A percentile compares a stretch with the other conserved stretches of the same genome.
Conservation (phyloP, 441 rosid species). For the Syzygium syzygioides region DNA sequence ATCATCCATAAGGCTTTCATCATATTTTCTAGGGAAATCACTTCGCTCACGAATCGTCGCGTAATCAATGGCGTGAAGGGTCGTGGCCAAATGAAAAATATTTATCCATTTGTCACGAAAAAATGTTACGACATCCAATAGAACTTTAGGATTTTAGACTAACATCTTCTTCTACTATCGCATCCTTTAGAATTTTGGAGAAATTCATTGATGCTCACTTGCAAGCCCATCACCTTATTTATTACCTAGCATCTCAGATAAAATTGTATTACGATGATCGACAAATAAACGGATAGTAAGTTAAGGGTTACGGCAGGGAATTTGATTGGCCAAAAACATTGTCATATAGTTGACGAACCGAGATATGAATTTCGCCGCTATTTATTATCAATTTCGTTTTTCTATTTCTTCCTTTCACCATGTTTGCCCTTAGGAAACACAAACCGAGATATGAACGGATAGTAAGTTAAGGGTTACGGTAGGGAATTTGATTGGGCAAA, state of each 20-base stretch:
- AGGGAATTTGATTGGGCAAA: background rate
- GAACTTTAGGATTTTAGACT: background rate
- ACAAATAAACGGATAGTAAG: no score
- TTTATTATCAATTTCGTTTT: background rate
- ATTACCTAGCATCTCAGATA: background rate
- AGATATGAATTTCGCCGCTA: background rate
- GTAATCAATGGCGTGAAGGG: accelerated
- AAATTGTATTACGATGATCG: no score
- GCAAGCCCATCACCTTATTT: background rate
- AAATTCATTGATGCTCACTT: background rate
- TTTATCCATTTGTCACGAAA: accelerated
- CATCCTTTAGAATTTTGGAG: background rate
- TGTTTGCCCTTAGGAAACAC: background rate
- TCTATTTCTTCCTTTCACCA: background rate
- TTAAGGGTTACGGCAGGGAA: background rate
- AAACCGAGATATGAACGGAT: no score
- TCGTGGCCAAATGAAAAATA: accelerated
- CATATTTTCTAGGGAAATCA: background rate
- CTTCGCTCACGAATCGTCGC: accelerated
- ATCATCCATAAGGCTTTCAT: background rate
- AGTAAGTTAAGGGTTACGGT: accelerated
- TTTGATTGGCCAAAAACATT: background rate
- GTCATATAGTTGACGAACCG: background rate
- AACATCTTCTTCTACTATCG: background rate
- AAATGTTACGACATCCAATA: background rate